Conservation (phyloP, 2,329 filamentous ascomycete species). For the Fusarium hostae region DNA sequence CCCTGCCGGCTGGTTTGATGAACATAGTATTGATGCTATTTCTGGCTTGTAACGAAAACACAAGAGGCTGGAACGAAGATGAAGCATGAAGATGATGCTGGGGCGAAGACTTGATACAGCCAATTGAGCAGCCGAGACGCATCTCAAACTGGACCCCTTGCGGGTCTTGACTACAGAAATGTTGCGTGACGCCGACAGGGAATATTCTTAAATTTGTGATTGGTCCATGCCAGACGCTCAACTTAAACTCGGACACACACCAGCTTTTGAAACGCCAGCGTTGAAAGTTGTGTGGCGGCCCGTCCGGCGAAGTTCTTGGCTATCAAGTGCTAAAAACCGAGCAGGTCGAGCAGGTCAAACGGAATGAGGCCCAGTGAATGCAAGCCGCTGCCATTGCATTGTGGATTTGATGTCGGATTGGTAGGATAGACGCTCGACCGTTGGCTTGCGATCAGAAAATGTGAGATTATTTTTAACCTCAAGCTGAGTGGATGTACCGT, state of each 20-base stretch:
- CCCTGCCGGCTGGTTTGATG: constrained; percentile 2
- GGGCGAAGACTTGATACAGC: constrained; percentile 29
- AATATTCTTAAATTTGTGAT: constrained; percentile 48
- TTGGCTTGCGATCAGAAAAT: constrained; percentile 10
- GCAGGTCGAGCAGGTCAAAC: background rate
- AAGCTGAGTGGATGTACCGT: background rate
- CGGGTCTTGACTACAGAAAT: constrained; percentile 10
- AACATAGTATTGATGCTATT: constrained; percentile 35
- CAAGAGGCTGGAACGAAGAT: constrained; percentile 27
- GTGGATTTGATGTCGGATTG: constrained; percentile 37
- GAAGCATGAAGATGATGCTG: constrained; percentile 41
- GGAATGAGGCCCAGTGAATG: constrained; percentile 32
- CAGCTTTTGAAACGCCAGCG: constrained; percentile 47
- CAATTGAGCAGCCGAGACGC: constrained; percentile 40
- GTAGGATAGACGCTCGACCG: constrained; percentile 42
- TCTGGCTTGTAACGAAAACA: constrained; percentile 31
- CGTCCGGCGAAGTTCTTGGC: constrained; percentile 23
- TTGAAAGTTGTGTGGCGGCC: constrained; percentile 39
- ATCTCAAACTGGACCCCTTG: constrained; percentile 43
- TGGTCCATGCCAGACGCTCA: constrained; percentile 48
- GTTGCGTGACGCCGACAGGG: constrained; percentile 44
- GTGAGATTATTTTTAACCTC: constrained; percentile 2
- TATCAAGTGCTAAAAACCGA: background rate
- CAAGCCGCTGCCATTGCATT: constrained; percentile 8
- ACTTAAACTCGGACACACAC: constrained; percentile 48